Conservation (phyloP, 1,139 yeast genomes). For the Suhomyces taliae region DNA sequence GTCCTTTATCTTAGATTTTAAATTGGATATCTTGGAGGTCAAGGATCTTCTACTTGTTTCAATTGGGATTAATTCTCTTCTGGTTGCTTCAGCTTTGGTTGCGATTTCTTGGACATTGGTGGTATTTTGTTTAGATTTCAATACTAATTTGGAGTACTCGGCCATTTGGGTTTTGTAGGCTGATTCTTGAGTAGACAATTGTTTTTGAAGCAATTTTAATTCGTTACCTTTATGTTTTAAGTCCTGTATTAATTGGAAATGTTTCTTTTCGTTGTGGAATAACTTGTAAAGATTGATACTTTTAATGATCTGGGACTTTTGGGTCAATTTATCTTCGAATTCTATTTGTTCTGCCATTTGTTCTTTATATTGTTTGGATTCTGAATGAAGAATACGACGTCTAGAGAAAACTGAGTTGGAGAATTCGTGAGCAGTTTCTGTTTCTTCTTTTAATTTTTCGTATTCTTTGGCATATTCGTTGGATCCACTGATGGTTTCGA, state of each 20-base stretch:
- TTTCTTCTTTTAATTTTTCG: conserved; percentile 63
- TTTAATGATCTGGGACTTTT: conserved; percentile 47
- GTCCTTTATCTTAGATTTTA: conserved; percentile 53
- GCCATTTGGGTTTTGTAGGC: conserved; percentile 35
- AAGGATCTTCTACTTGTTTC: conserved; percentile 54
- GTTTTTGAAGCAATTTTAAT: conserved; percentile 30
- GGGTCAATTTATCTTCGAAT: conserved; percentile 58
- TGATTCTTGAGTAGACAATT: conserved; percentile 23
- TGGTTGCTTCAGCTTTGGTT: conserved; percentile 43
- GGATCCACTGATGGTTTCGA: conserved; percentile 87
- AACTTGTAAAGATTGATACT: conserved; percentile 63
- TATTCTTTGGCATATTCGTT: conserved; percentile 65
- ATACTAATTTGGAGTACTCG: conserved; percentile 48
- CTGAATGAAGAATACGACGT: conserved; percentile 72
- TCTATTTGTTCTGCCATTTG: conserved; percentile 73
- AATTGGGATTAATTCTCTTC: conserved; percentile 55
- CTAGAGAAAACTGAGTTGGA: conserved; percentile 68
- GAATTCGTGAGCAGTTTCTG: conserved; percentile 65
- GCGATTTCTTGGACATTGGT: conserved; percentile 39
- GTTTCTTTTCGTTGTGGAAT: conserved; percentile 61
- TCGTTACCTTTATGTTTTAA: conserved; percentile 25
- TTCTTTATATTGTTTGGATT: conserved; percentile 75
- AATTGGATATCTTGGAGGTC: conserved; percentile 46
- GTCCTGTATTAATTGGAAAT: conserved; percentile 29
- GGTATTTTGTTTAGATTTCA: conserved; percentile 42